A percentile compares a stretch with the other conserved stretches of the same genome.
Conservation (phyloP, 225 moss, liverwort and hornwort species). For the Bryum argenteum region DNA sequence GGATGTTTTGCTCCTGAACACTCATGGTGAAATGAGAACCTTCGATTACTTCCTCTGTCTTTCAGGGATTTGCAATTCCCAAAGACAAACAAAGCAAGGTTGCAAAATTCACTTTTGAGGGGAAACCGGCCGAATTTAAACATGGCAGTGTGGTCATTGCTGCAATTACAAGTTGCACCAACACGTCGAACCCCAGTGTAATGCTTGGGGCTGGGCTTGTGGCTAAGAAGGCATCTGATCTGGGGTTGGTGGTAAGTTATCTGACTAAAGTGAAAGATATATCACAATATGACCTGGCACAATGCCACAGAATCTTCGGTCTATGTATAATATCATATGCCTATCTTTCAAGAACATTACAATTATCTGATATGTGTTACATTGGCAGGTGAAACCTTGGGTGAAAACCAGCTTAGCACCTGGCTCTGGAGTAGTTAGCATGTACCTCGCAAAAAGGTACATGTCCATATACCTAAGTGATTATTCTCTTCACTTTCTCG, state of each 20-base stretch:
- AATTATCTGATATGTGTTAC: conserved; percentile 6
- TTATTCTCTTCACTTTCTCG: conserved; percentile 4
- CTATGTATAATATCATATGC: neutral
- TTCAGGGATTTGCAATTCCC: conserved; percentile 85
- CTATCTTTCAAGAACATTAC: neutral
- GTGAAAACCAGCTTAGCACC: conserved; percentile 94
- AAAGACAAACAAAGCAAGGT: conserved; percentile 72
- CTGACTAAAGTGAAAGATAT: neutral
- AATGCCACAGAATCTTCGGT: conserved; percentile 4
- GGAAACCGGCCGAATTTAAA: conserved; percentile 66
- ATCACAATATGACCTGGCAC: neutral
- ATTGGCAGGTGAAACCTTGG: conserved; percentile 83
- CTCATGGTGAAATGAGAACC: neutral
- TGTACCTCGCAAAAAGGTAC: conserved; percentile 76
- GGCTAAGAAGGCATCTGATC: conserved; percentile 77
- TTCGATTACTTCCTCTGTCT: conserved; percentile 11
- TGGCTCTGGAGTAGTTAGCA: conserved; percentile 92
- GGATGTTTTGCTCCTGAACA: conserved; percentile 16
- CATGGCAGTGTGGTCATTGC: conserved; percentile 88
- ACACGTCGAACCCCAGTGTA: conserved; percentile 91
- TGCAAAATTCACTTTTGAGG: conserved; percentile 71
- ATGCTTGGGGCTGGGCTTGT: conserved; percentile 95
- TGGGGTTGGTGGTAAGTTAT: conserved; percentile 62
- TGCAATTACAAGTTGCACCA: conserved; percentile 97
- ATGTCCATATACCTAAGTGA: conserved; percentile 10